phyloP scores from a whole-genome alignment of 1,139 yeast genomes.

The Kodamaea suecica region DNA sequence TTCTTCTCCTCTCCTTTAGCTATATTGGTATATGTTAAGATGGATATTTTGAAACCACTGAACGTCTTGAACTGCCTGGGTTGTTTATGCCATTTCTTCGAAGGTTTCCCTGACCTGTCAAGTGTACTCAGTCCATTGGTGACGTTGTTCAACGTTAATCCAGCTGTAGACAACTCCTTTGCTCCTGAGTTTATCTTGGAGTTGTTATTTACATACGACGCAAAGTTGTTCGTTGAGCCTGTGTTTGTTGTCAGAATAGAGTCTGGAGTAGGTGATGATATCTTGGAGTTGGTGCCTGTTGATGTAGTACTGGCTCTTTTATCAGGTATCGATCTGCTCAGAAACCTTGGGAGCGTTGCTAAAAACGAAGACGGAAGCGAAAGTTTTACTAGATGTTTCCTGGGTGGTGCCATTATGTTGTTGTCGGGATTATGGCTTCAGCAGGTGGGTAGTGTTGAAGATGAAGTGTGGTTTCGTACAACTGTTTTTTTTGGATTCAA shows the following conservation, averaged over 20 bases:
- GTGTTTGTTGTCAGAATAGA: conserved; percentile 10
- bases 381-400: conserved; percentile 34
- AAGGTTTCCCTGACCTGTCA: conserved; percentile 51
- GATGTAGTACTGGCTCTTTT: conserved; percentile 11
- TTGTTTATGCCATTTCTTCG: conserved; percentile 50
- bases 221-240: conserved; percentile 5
- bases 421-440: background rate
- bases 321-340: conserved; percentile 22
- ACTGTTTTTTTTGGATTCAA: background rate
- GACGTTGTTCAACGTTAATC: conserved; percentile 39
- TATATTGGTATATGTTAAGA: conserved; percentile 36
- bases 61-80: conserved; percentile 52
- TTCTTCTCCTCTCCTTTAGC: conserved; percentile 7
- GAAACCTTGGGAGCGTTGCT: conserved; percentile 34
- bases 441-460: background rate
- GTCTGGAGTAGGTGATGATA: conserved; percentile 25
- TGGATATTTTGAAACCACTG: conserved; percentile 50
- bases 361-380: conserved; percentile 30
- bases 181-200: conserved; percentile 40
- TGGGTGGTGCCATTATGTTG: conserved; percentile 29
- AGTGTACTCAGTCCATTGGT: conserved; percentile 29
- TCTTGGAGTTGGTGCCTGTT: conserved; percentile 19
- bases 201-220: conserved; percentile 16
- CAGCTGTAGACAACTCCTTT: conserved; percentile 43
- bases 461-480: background rate